Evolutionary conservation across 306 rosid species (phyloP), one percentile per base, ranked within the genome.

Genomic region (Dryas alaskensis): DNA sequence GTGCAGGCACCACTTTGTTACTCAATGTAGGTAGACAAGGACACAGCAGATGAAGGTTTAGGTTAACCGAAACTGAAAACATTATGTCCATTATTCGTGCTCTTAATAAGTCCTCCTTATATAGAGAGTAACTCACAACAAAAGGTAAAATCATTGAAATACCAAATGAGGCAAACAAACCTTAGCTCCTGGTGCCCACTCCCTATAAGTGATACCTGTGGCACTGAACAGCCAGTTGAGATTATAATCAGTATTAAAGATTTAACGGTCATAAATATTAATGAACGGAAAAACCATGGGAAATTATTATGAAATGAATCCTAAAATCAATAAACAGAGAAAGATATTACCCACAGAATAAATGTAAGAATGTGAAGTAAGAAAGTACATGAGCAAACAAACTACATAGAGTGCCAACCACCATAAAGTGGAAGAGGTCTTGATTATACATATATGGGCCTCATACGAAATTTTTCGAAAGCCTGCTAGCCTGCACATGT

Each of bases 101-200:
- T 8, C 17, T 10, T 7, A 54, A 43, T 42, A 57, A 8, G 65
- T 43, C 60, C 22, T 58, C 75, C 65, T 44, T 16, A 19, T 44
- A 27, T 46, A 31, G n/a, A 22, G 4, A 59, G 63, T 14, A 42
- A 42, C 19, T 8, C 53, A 27, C 1, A 17, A 16, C 16, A n/a
- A 65, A 72, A 54, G 2, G 37, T 16, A 72, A 48, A 27, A 37
- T 14, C 13, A 45, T 51, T 48, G 22, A 49, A 61, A 47, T 50
- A 45, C 11, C 12, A 69, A 69, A 19, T 10, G 22, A 60, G 70
- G 37, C 51, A 69, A 69, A 80, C 83, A 19, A 85, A 94, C 98
- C 98, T 79, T 89, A 67, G 98, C 98, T 76, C 88, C 98, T 59
- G 98, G 98, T 43, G 98, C 98, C 98, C 98, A 94, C 82, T 94